Conservation (phyloP, 2,329 filamentous ascomycete species). For the Fusarium caatingaense region DNA sequence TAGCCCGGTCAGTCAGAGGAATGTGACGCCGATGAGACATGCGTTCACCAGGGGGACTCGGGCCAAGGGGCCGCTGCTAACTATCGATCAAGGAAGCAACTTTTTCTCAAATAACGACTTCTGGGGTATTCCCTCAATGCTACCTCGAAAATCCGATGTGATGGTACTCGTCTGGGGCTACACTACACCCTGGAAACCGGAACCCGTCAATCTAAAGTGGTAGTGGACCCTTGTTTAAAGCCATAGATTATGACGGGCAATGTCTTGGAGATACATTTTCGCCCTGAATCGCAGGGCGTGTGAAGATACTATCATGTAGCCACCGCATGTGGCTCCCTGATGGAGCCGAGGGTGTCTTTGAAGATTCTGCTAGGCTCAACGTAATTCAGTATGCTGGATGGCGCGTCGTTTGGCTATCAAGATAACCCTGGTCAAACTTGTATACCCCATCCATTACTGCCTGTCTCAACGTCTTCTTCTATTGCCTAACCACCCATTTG, state of each 20-base stretch:
- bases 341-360: constrained; percentile 28
- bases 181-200: constrained; percentile 38
- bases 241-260: constrained; percentile 17
- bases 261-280: constrained; percentile 40
- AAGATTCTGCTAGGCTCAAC: constrained; percentile 34
- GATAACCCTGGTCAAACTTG: background rate
- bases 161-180: constrained; percentile 21
- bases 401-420: constrained; percentile 17
- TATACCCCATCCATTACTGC: background rate
- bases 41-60: constrained; percentile 9
- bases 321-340: constrained; percentile 21
- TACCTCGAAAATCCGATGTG: constrained; percentile 31
- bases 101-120: constrained; percentile 23
- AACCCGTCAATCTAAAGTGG: constrained; percentile 34
- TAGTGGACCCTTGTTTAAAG: constrained; percentile 29
- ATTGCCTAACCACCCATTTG: background rate
- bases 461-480: background rate
- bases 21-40: constrained; percentile 43
- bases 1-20: constrained; percentile 28
- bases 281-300: constrained; percentile 20
- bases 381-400: constrained; percentile 56
- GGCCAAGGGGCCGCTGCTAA: constrained; percentile 20
- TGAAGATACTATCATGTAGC: constrained; percentile 23
- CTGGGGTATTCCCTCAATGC: constrained; percentile 30
- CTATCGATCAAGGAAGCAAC: constrained; percentile 21